Evolutionary conservation across 345 rosid genomes (phyloP), one percentile per base, ranked within the genome.

Genomic region (Linum trigynum): DNA sequence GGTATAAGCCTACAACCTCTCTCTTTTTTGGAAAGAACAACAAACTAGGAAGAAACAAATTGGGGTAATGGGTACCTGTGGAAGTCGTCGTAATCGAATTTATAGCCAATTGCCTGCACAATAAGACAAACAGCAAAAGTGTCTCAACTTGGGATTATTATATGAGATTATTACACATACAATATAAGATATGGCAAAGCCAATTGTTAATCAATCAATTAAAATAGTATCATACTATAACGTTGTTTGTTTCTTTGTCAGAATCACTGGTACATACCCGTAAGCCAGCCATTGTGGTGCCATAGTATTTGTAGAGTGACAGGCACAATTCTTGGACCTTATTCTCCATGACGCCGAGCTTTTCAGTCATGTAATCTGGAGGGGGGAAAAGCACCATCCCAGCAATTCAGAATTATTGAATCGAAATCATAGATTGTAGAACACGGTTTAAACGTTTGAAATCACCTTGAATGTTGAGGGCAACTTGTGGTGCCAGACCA

Each of bases 401-500:
- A 4, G 2, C 50, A 9, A 15, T 14, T 36, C 63, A 60, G 8
- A n/a, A 4, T 11, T n/a, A n/a, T n/a, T 16, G 6, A 57, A 8
- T 35, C 63, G 38, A 37, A 38, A 36, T 35, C 23, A 14, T 17
- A 14, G 23, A 57, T 5, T 38, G 3, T 9, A 36, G 37, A 36
- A 43, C 32, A 40, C 15, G 11, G 7, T 12, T 23, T 17, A 59
- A 17, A 5, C 40, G 5, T 12, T 16, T 9, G 53, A 41, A 8
- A 48, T 48, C 11, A 89, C 98, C 92, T 74, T 81, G 79, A 72
- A 91, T 85, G 59, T 89, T 89, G 42, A 77, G 68, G 12, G 87
- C 80, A 74, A 83, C 79, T 66, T 59, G 81, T 59, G 68, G 73
- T 7, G 92, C 78, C 65, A 92, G 51, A 39, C 96, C 96, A 59